Evolutionary conservation across 2,329 filamentous ascomycete genomes (phyloP), one percentile per base, ranked within the genome.

Genomic region (Magnaporthales sp.): DNA sequence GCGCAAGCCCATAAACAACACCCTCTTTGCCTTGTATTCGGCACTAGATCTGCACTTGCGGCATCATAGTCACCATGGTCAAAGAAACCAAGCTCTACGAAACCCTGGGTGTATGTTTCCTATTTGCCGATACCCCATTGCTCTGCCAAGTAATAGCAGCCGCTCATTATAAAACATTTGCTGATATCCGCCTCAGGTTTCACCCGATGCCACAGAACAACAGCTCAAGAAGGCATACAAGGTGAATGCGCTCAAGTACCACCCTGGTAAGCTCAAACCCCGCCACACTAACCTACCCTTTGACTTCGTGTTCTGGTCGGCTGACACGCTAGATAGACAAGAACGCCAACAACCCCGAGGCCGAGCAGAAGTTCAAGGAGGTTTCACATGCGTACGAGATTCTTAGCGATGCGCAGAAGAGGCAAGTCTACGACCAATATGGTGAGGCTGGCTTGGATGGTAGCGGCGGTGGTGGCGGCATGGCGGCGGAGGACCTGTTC

Each of bases 301-400:
- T 69, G 58, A 69, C 64, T n/a, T 51, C 8, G 22, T 26, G 11
- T 24, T 7, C 29, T 58, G 30, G 24, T 11, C 60, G 58, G 4
- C 71, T 73, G 66, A 73, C 67, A 31, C 67, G n/a, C 13, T 38
- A 68, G 29, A 54, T 72, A 96, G 94, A 99, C 80, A 99, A 99
- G 86, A 99, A 99, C 80, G 88, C 90, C 70, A 88, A 95, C 83
- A 96, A 96, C 83, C 93, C 93, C 56, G 91, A 89, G 29, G 93
- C 95, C 65, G 93, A 94, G 73, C 93, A 97, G 69, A 99, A 97
- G 80, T 99, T 99, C 89, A 98, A 99, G 84, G 93, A 97, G 74
- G 86, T 97, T 69, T 96, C 93, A 71, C 90, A 94, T 76, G 95
- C 95, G 69, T 99, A 98, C 80, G 95, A 99, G 83, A 86, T 96